A percentile compares a stretch with the other conserved stretches of the same genome.
These are phyloP conservation scores for Isatis lusitanica DNA, from an alignment of 441 rosid genomes.

Conservation along the genomic window DNA sequence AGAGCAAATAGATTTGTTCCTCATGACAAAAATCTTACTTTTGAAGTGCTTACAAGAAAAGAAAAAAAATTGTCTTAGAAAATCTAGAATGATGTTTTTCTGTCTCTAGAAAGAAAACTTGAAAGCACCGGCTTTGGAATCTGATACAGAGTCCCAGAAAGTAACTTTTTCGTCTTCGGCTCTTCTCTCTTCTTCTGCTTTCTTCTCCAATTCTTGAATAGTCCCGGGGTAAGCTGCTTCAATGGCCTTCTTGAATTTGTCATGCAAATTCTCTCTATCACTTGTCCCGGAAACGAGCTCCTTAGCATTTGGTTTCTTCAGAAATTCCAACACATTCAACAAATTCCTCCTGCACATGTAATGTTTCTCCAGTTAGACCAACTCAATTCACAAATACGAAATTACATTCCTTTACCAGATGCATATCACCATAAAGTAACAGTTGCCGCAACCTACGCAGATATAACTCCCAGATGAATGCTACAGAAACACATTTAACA, in stretches of 20 bases:
- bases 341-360: constrained; percentile 73
- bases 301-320: constrained; percentile 82
- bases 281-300: constrained; percentile 83
- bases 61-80: neutral
- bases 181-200: constrained; percentile 58
- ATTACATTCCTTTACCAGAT: neutral
- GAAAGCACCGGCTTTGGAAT: constrained; percentile 79
- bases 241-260: constrained; percentile 68
- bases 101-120: constrained; percentile 65
- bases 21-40: neutral
- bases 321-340: constrained; percentile 76
- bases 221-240: constrained; percentile 67
- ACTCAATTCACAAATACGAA: neutral
- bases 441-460: neutral
- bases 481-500: too few species aligned
- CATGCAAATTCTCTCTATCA: constrained; percentile 76
- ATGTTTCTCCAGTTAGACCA: constrained; percentile 15
- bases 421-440: neutral
- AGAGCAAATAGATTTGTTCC: neutral
- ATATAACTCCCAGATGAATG: neutral
- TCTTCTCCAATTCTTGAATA: constrained; percentile 49
- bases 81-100: neutral
- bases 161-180: constrained; percentile 56
- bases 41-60: neutral
- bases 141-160: constrained; percentile 87